These are phyloP conservation scores for Pouteria campechiana DNA, from an alignment of 179 eudicot species.

Conservation along the genomic window DNA sequence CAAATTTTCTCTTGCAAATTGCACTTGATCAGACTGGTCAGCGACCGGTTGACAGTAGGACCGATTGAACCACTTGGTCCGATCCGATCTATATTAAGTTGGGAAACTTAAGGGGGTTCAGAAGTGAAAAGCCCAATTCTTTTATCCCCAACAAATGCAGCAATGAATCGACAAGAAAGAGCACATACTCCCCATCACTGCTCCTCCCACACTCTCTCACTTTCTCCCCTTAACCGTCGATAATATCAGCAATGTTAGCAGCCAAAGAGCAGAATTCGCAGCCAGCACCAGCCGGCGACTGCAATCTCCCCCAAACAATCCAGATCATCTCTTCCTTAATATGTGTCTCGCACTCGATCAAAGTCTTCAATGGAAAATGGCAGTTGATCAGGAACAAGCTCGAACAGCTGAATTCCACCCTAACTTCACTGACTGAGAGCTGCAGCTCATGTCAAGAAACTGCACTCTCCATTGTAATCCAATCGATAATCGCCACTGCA, in stretches of 20 bases:
- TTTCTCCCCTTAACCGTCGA: slow-evolving; percentile 4
- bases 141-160: background rate
- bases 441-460: slow-evolving; percentile 11
- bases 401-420: slow-evolving; percentile 42
- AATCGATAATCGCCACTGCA: slow-evolving; percentile 17
- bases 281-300: slow-evolving; percentile 9
- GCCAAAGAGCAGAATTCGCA: background rate
- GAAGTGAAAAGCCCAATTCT: no score
- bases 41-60: no score
- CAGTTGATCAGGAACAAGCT: slow-evolving; percentile 45
- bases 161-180: slow-evolving; percentile 8
- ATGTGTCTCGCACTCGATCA: slow-evolving; percentile 41
- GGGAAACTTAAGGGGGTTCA: no score
- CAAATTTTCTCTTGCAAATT: no score
- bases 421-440: slow-evolving; percentile 27
- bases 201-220: no score
- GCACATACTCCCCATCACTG: background rate
- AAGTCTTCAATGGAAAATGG: slow-evolving; percentile 62
- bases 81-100: no score
- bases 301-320: slow-evolving; percentile 29
- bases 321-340: slow-evolving; percentile 27
- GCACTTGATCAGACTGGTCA: no score
- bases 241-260: no score
- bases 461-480: slow-evolving; percentile 18
- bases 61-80: no score